Evolutionary conservation across 331 rosid species (phyloP).

Genomic region (Stylosanthes scabra): DNA sequence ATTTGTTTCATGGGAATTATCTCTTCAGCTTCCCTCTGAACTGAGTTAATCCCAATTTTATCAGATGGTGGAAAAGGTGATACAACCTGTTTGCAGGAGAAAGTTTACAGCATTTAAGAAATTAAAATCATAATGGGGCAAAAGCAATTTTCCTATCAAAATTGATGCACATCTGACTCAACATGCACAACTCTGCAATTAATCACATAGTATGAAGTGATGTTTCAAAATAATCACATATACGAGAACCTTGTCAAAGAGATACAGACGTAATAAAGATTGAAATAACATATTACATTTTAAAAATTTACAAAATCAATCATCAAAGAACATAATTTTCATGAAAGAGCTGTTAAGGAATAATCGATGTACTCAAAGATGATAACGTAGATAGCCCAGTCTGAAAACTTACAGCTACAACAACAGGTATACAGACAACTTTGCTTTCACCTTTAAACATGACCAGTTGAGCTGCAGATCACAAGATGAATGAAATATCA

Average conservation of each 20-base stretch:
- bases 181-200: conserved; percentile 6
- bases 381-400: neutral
- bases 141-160: conserved; percentile 10
- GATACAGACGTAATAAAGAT: neutral
- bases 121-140: neutral
- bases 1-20: conserved; percentile 92
- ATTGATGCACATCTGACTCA: conserved; percentile 3
- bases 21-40: conserved; percentile 92
- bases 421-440: conserved; percentile 79
- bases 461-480: conserved; percentile 85
- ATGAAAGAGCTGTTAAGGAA: conserved; percentile 7
- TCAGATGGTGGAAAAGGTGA: conserved; percentile 96
- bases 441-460: conserved; percentile 64
- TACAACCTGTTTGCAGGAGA: conserved; percentile 57
- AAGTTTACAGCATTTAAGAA: conserved; percentile 14
- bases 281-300: conserved; percentile 9
- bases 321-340: neutral
- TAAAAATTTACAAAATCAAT: conserved; percentile 5
- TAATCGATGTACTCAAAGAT: neutral
- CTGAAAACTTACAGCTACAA: conserved; percentile 81
- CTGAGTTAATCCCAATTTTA: conserved; percentile 85
- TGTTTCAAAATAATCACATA: conserved; percentile 15
- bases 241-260: neutral
- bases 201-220: neutral
- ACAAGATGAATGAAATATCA: conserved; percentile 22